phyloP scores from a whole-genome alignment of 345 rosid species.

The Rhodomyrtus tomentosa region DNA sequence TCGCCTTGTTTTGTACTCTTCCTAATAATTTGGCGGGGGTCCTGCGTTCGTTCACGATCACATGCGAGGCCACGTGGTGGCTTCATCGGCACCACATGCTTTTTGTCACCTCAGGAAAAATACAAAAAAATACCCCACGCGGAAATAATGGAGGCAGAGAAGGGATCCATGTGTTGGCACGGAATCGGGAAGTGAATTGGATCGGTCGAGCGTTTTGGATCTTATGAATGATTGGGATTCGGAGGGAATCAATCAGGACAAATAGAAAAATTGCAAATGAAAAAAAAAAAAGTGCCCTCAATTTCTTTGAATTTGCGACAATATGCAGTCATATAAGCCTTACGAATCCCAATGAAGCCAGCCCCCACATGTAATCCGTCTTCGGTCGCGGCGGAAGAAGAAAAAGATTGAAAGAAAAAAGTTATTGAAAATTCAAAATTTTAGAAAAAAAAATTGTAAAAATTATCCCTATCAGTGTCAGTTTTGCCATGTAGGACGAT shows the following conservation, averaged over 20 bases:
- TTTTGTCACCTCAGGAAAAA: neutral
- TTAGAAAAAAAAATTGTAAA: no score
- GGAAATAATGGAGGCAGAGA: neutral
- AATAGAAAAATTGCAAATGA: neutral
- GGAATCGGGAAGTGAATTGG: neutral
- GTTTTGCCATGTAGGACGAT: neutral
- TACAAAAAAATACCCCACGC: no score
- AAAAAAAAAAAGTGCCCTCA: no score
- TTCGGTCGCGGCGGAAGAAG: no score
- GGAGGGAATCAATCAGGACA: neutral
- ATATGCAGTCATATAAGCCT: no score
- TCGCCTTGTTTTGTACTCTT: neutral
- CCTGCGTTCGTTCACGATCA: neutral
- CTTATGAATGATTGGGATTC: neutral
- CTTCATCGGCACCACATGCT: neutral
- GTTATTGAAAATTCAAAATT: no score
- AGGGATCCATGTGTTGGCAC: neutral
- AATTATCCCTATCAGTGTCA: rapidly evolving
- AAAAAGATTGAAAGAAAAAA: neutral
- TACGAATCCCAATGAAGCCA: no score
- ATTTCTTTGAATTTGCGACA: no score
- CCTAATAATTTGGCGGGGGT: neutral
- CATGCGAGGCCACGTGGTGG: neutral
- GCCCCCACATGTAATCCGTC: no score
- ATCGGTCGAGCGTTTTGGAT: neutral